These are phyloP conservation scores for Cyberlindnera sargentensis DNA, from an alignment of 805 yeast genomes.

Conservation along the genomic window DNA sequence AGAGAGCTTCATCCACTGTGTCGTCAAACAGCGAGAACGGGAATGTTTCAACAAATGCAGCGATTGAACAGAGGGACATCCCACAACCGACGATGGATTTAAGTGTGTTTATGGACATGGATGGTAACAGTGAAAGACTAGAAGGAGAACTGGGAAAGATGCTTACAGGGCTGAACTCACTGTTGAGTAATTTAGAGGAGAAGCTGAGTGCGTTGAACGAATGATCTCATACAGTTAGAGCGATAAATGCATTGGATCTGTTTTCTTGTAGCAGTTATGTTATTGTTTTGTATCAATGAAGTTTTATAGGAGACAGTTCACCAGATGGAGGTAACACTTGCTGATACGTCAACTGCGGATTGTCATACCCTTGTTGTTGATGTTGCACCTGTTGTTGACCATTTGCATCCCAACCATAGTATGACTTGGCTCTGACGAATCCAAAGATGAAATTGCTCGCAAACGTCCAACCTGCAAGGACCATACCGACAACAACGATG, in stretches of 20 bases:
- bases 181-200: constrained; percentile 27
- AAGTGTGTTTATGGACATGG: constrained; percentile 18
- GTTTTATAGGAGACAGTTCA: neutral
- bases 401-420: constrained; percentile 27
- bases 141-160: constrained; percentile 20
- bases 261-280: too few species aligned
- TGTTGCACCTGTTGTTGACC: constrained; percentile 3
- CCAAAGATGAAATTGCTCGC: constrained; percentile 61
- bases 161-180: constrained; percentile 15
- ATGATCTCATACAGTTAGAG: constrained; percentile 2
- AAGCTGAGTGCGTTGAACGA: constrained; percentile 20
- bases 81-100: constrained; percentile 12
- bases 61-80: constrained; percentile 3
- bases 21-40: constrained; percentile 12
- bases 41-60: constrained; percentile 5
- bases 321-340: neutral
- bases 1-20: constrained; percentile 8
- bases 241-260: too few species aligned
- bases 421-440: constrained; percentile 47
- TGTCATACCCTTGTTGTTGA: constrained; percentile 1
- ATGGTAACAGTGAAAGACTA: constrained; percentile 19
- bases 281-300: neutral
- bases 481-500: constrained; percentile 35
- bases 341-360: neutral
- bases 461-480: constrained; percentile 40